Base-by-base conservation (phyloP, 495 filamentous ascomycete species). In the Achaetomiella virescens region DNA sequence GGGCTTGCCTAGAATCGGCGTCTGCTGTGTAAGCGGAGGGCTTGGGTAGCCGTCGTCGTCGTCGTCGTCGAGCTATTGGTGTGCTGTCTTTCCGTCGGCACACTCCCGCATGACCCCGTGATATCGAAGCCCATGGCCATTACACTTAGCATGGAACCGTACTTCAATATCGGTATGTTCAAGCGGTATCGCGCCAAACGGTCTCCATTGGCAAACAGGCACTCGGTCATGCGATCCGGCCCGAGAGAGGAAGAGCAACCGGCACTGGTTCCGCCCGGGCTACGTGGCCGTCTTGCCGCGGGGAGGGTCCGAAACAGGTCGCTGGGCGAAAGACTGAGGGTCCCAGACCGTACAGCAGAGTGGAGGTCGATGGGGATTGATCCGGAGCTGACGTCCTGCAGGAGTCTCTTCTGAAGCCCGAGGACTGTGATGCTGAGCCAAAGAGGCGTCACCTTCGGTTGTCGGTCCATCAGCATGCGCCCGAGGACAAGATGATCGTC, bases 391-490 rank as follows among this genome's bases (percentile, higher is more conserved):
- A 54, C 59, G 17, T 61, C 29, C 21, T 12, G 27, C 11, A 55
- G 20, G 22, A 61, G 24, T 20, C 10, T 33, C 27, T 61, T 18
- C 38, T 58, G 55, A 18, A 58, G 37, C 43, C 59, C 59, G 15
- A 58, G 55, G 27, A 48, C 45, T 2, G 52, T 55, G 15, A 25
- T 29, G 29, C 60, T 52, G 14, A 52, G 41, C 60, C 60, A 63
- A 1, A 63, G 57, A 20, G 45, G 42, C 12, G 56, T 47, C 21
- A 57, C 33, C 15, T 46, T 43, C 7, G 60, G 60, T 22, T 20
- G 41, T 18, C 60, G 46, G 18, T 62, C 56, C 57, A 62, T 62
- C 24, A 59, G 20, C 56, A 59, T 57, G 35, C 52, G 52, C 17
- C 24, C 52, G 18, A 62, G 46, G 18, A 54, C n/a, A 31, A 38